These are phyloP conservation scores for Prunella vulgaris DNA, from an alignment of 257 asterid genomes.

Conservation along the genomic window DNA sequence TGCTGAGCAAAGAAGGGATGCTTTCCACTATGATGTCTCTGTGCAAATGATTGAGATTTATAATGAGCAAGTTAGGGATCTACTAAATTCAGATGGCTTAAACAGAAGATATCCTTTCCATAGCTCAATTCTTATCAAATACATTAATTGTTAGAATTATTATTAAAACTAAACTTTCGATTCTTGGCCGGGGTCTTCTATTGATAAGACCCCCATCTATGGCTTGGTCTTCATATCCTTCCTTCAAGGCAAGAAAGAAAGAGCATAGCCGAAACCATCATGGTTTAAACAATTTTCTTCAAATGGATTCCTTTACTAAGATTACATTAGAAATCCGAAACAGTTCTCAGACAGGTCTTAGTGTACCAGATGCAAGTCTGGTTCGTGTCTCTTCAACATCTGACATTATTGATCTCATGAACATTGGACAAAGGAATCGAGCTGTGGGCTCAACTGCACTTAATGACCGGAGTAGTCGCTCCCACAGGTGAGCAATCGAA, in stretches of 20 bases:
- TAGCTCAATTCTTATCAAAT: neutral
- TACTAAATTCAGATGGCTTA: constrained; percentile 64
- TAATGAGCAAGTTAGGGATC: constrained; percentile 94
- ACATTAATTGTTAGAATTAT: neutral
- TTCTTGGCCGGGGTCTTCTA: too few relatives aligned
- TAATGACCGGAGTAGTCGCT: constrained; percentile 96
- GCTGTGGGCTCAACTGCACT: constrained; percentile 97
- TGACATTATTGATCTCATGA: constrained; percentile 82
- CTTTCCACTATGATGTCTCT: constrained; percentile 65
- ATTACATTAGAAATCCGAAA: constrained; percentile 84
- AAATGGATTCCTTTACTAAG: constrained; percentile 33
- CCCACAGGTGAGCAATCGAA: constrained; percentile 63
- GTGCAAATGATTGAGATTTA: constrained; percentile 97
- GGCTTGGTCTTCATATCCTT: too few relatives aligned
- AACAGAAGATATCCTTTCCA: constrained; percentile 87
- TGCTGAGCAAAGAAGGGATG: constrained; percentile 72
- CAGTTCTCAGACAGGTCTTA: constrained; percentile 83
- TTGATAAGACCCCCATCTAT: too few relatives aligned
- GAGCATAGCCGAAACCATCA: too few relatives aligned
- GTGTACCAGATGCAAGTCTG: constrained; percentile 82
- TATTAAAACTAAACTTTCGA: neutral
- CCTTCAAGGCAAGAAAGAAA: too few relatives aligned
- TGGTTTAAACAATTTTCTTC: neutral
- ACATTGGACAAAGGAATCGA: constrained; percentile 76
- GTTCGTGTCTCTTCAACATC: constrained; percentile 62